Evolutionary conservation across 2,329 filamentous ascomycete species (phyloP).

Genomic region (Colletotrichum magnum): DNA sequence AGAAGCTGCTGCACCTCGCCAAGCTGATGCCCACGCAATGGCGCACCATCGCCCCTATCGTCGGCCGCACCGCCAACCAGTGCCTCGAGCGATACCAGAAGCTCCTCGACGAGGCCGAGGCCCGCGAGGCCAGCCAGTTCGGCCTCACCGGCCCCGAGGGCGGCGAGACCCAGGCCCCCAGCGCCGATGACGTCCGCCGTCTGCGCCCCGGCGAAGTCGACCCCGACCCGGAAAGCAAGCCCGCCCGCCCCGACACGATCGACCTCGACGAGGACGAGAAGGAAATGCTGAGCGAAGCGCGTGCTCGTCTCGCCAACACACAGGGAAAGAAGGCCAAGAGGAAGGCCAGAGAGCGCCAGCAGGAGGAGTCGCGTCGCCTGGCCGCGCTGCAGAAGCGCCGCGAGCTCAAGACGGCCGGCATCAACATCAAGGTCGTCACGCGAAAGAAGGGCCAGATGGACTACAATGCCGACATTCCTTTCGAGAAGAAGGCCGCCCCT

Average conservation of each 20-base stretch:
- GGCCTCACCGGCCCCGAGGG: slow-evolving; percentile 88
- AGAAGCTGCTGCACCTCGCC: slow-evolving; percentile 94
- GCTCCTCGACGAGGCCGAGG: slow-evolving; percentile 94
- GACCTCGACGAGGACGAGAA: slow-evolving; percentile 99
- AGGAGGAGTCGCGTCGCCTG: slow-evolving; percentile 92
- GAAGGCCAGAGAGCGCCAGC: slow-evolving; percentile 94
- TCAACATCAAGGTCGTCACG: slow-evolving; percentile 95
- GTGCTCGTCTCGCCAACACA: slow-evolving; percentile 95
- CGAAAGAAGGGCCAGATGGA: slow-evolving; percentile 98
- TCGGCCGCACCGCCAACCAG: slow-evolving; percentile 96
- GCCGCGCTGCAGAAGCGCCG: slow-evolving; percentile 94
- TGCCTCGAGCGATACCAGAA: slow-evolving; percentile 98
- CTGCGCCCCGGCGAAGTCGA: slow-evolving; percentile 94
- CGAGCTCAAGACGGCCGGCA: slow-evolving; percentile 96
- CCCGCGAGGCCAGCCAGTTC: slow-evolving; percentile 86
- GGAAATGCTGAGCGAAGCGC: slow-evolving; percentile 98
- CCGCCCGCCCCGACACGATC: slow-evolving; percentile 94
- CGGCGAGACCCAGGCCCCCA: slow-evolving; percentile 88
- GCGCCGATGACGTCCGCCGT: slow-evolving; percentile 90
- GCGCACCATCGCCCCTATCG: slow-evolving; percentile 97
- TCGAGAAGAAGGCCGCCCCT: slow-evolving; percentile 89
- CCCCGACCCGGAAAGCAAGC: slow-evolving; percentile 97
- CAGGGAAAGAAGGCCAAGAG: slow-evolving; percentile 99
- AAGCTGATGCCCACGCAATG: slow-evolving; percentile 99
- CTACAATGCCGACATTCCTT: slow-evolving; percentile 98